phyloP scores from a whole-genome alignment of 768 basidiomycete species.

The Glaciozyma martinii region DNA sequence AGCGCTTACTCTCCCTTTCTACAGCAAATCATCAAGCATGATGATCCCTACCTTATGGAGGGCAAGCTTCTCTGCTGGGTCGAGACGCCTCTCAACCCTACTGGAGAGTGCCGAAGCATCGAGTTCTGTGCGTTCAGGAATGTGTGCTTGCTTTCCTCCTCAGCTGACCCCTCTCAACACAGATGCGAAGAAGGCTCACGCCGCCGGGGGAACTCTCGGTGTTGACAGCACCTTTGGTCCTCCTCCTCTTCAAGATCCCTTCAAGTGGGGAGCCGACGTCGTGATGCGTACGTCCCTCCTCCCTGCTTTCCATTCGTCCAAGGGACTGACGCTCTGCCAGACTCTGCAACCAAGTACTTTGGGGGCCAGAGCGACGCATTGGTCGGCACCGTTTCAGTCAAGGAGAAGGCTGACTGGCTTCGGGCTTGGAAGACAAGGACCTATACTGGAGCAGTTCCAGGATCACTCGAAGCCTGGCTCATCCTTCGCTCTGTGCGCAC shows the following conservation, averaged over 20 bases:
- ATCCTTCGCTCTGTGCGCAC: constrained; percentile 74
- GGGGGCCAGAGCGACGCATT: constrained; percentile 50
- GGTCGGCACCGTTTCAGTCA: constrained; percentile 64
- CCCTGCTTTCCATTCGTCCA: constrained; percentile 72
- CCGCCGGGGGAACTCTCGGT: constrained; percentile 59
- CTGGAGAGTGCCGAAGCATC: constrained; percentile 70
- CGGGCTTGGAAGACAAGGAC: constrained; percentile 52
- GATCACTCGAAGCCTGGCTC: constrained; percentile 36
- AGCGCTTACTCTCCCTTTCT: background rate
- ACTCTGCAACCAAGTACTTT: constrained; percentile 49
- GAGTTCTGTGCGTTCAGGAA: constrained; percentile 48
- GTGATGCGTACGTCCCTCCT: too few relatives aligned
- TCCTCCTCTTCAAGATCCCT: constrained; percentile 51
- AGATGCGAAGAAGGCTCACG: constrained; percentile 50
- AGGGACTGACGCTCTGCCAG: constrained; percentile 64
- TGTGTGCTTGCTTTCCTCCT: background rate
- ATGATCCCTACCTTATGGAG: constrained; percentile 51
- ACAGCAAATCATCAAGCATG: constrained; percentile 43
- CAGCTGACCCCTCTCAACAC: background rate
- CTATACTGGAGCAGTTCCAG: constrained; percentile 38
- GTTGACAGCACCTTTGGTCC: constrained; percentile 84
- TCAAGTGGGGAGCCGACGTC: background rate
- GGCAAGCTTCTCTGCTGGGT: constrained; percentile 64
- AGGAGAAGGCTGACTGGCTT: constrained; percentile 57
- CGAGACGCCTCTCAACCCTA: constrained; percentile 81